Base-by-base conservation (phyloP, 768 basidiomycete genomes). In the Mycena galericulata region DNA sequence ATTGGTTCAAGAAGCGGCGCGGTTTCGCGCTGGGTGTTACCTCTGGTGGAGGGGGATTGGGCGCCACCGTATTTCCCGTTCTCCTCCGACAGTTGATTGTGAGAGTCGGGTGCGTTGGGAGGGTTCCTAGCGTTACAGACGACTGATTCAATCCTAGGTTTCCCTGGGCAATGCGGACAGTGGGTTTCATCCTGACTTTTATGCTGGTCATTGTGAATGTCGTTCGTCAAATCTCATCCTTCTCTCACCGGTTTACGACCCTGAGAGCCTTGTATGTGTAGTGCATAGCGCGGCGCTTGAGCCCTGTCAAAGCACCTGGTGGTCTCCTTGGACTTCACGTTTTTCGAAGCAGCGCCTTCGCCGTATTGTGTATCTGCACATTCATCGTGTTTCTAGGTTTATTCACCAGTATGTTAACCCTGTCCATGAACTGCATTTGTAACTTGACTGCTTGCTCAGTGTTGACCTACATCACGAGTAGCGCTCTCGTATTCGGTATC, bases 151-250 rank as follows among this genome's bases (percentile, higher is more conserved):
- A 7, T 55, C n/a, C 11, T 38, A 88, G 87, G 17, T 89, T 89
- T 75, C 76, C 82, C 67, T 88, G 86, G 88, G 84, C 87, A 0
- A 80, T 87, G 80, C 80, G 88, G 18, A 80, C 83, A 43, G 70
- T 88, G 32, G 87, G 81, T 8, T 85, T 87, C 60, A 81, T 86
- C 12, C 63, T 87, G 8, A 62, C 84, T 8, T 60, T 78, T 17
- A 46, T 82, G 3, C 78, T 89, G 20, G 78, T 77, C 4, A 69
- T 84, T 36, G 78, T 80, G 20, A 86, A 85, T 72, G 54, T 86
- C 50, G 85, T 87, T 20, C 6, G 60, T n/a, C n/a, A n/a, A n/a
- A n/a, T n/a, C n/a, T n/a, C 56, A 8, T 1, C 10, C 20, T n/a
- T n/a, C n/a, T n/a, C n/a, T 12, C 2, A 27, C 45, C 5, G 8